Evolutionary conservation across 2,329 filamentous ascomycete species (phyloP).

Genomic region (Claviceps maximensis): DNA sequence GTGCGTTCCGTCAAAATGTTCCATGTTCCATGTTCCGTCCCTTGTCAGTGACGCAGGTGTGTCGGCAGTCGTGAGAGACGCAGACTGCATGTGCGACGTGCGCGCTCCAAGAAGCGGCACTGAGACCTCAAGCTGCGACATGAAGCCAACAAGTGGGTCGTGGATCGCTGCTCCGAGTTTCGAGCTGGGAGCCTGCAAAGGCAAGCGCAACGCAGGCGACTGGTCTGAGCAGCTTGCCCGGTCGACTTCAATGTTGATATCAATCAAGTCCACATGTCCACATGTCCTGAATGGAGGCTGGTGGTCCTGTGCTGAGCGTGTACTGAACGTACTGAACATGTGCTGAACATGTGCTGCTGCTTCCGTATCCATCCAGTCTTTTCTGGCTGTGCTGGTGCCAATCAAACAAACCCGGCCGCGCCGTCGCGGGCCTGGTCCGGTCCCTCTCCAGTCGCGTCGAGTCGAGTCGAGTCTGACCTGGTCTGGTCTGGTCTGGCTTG

Average conservation of each 20-base stretch:
- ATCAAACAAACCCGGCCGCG: no score
- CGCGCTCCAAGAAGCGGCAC: neutral
- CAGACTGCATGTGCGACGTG: neutral
- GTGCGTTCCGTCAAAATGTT: neutral
- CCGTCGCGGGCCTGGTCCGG: no score
- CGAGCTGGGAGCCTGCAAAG: neutral
- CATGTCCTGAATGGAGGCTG: no score
- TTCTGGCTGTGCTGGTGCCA: neutral
- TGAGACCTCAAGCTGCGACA: neutral
- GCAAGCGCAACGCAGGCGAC: no score
- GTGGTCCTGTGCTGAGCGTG: no score
- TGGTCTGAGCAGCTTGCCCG: no score
- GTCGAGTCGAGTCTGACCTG: neutral
- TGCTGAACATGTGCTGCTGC: no score
- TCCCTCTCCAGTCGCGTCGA: neutral
- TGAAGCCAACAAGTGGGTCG: neutral
- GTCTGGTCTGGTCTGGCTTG: neutral
- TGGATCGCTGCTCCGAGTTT: neutral
- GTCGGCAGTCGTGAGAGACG: neutral
- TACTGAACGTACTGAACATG: no score
- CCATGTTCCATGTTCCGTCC: neutral
- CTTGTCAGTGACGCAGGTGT: neutral
- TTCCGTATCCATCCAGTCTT: no score
- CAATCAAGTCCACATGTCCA: no score
- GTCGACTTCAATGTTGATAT: no score